Conservation (phyloP, 352 stramenopile genomes). For the Pythium utonaiense region DNA sequence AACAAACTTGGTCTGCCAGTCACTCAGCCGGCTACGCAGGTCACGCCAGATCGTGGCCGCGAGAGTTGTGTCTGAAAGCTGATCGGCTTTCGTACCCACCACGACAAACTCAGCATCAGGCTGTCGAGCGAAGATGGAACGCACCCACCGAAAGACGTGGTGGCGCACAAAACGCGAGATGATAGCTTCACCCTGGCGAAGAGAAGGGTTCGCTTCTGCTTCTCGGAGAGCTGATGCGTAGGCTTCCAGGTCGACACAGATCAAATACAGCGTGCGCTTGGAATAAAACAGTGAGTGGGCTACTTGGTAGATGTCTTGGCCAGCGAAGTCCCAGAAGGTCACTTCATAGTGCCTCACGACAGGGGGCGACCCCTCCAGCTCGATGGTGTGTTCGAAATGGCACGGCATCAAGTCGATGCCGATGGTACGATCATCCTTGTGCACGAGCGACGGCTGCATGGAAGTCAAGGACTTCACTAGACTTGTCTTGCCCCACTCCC, state of each 20-base stretch:
- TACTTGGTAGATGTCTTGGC: constrained; percentile 15
- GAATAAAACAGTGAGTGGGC: constrained; percentile 22
- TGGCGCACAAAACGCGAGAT: constrained; percentile 10
- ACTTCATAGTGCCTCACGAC: constrained; percentile 6
- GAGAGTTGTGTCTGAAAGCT: neutral
- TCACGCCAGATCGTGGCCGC: constrained; percentile 8
- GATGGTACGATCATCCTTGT: constrained; percentile 27
- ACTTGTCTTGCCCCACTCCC: constrained; percentile 34
- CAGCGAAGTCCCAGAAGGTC: constrained; percentile 21
- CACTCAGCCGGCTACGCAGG: constrained; percentile 11
- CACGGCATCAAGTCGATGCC: constrained; percentile 33
- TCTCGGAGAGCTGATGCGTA: constrained; percentile 1
- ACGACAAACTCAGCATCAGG: constrained; percentile 22
- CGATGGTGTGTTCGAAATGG: constrained; percentile 9
- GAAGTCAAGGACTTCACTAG: constrained; percentile 30
- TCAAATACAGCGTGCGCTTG: constrained; percentile 16
- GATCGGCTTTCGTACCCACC: constrained; percentile 23
- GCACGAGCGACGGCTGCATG: constrained; percentile 14
- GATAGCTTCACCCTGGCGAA: neutral
- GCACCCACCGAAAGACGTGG: constrained; percentile 23
- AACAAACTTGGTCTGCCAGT: constrained; percentile 4
- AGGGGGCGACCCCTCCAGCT: neutral
- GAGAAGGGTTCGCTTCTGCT: neutral
- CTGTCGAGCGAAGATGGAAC: constrained; percentile 13
- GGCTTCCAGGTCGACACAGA: constrained; percentile 14